Conservation (phyloP, 805 yeast genomes). For the Kluyveromyces dobzhanskii region DNA sequence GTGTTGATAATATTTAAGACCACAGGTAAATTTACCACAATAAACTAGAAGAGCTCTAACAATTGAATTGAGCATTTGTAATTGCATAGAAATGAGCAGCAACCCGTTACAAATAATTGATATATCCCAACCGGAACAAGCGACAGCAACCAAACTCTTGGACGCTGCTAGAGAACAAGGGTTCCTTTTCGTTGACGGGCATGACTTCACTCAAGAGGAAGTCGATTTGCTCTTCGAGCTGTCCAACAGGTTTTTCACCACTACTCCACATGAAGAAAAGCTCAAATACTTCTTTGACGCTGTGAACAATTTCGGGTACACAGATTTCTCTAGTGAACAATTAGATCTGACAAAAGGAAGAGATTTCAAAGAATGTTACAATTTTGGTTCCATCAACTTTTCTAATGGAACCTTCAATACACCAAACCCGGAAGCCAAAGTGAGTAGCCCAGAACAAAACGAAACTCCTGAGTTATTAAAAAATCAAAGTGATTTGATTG, state of each 20-base stretch:
- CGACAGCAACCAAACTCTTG: constrained; percentile 27
- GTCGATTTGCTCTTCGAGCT: constrained; percentile 42
- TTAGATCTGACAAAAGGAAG: constrained; percentile 32
- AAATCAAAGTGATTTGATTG: constrained; percentile 33
- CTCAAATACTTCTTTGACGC: constrained; percentile 38
- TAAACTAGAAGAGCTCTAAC: no score
- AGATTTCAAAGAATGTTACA: constrained; percentile 64
- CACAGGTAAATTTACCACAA: no score
- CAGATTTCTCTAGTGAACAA: constrained; percentile 45
- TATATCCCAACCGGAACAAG: constrained; percentile 33
- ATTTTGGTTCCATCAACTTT: constrained; percentile 50
- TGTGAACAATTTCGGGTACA: constrained; percentile 52
- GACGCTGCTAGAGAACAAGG: constrained; percentile 57
- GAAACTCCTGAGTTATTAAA: constrained; percentile 46
- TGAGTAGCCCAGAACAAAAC: constrained; percentile 19
- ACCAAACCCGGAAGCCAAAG: constrained; percentile 6
- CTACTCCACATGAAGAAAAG: constrained; percentile 45
- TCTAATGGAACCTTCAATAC: constrained; percentile 35
- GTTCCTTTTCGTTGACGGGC: constrained; percentile 58
- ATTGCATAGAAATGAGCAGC: constrained; percentile 3
- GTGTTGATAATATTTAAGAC: no score
- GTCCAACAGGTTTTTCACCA: constrained; percentile 41
- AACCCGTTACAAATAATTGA: constrained; percentile 43
- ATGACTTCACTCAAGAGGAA: constrained; percentile 48
- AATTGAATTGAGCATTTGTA: no score